These are phyloP conservation scores for Cytospora chrysosperma DNA, from an alignment of 2,329 filamentous ascomycete genomes.

Conservation along the genomic window DNA sequence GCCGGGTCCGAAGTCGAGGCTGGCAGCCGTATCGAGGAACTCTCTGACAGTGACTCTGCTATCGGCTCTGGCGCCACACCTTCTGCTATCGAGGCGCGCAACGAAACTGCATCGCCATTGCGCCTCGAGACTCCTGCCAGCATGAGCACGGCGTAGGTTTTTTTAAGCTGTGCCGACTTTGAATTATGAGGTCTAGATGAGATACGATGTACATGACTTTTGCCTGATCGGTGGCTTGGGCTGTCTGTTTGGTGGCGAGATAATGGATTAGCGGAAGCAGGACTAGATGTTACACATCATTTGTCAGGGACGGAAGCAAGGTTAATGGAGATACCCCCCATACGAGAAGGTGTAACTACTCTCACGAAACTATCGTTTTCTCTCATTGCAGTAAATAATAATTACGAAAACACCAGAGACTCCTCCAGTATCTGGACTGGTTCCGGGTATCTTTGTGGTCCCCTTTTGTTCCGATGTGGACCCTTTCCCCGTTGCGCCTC, in stretches of 20 bases:
- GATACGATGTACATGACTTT: not conserved
- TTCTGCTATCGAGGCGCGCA: conserved; percentile 15
- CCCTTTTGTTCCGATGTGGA: conserved; percentile 4
- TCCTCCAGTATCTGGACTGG: not conserved
- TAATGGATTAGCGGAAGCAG: not conserved
- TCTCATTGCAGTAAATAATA: not conserved
- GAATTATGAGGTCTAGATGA: not conserved
- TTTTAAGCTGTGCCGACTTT: not conserved
- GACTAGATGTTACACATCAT: not conserved
- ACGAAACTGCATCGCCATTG: conserved; percentile 4
- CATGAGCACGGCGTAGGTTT: conserved; percentile 1
- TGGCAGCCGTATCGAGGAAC: conserved; percentile 45
- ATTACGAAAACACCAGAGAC: not conserved
- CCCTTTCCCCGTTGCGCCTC: conserved; percentile 4
- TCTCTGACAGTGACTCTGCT: conserved; percentile 38
- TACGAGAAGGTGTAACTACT: not conserved
- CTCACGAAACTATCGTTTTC: not conserved
- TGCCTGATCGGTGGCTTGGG: not conserved
- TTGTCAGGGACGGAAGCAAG: not conserved
- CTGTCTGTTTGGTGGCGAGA: not conserved
- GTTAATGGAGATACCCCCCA: not conserved
- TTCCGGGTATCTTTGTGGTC: conserved; percentile 17
- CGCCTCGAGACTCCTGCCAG: conserved; percentile 11
- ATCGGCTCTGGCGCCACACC: not conserved
- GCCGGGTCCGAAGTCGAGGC: conserved; percentile 29